Percentiles rank a stretch among this genome's conserved stretches.
Conservation (phyloP, 441 rosid genomes). For the Melastoma candidum region DNA sequence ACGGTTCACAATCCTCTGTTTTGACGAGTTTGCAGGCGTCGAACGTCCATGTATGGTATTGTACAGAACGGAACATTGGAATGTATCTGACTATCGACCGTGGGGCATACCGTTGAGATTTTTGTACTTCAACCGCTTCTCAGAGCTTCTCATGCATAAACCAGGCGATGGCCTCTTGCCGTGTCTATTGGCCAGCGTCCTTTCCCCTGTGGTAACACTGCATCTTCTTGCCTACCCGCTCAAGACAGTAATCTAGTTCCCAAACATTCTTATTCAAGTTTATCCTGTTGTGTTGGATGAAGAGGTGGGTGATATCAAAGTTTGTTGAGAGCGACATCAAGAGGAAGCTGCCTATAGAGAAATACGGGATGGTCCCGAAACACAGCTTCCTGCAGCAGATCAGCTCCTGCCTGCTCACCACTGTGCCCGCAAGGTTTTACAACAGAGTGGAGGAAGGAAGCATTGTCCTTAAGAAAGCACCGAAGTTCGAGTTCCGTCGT, state of each 20-base stretch:
- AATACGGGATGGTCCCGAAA: constrained; percentile 38
- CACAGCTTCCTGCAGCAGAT: constrained; percentile 24
- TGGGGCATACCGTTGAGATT: constrained; percentile 21
- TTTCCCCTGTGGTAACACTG: constrained; percentile 19
- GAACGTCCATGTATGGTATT: constrained; percentile 30
- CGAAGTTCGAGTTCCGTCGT: constrained; percentile 27
- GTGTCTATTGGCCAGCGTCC: constrained; percentile 19
- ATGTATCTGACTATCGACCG: constrained; percentile 19
- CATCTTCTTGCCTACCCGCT: no score
- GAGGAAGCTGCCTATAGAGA: constrained; percentile 25
- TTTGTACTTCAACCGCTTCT: constrained; percentile 32
- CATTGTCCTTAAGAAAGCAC: constrained; percentile 32
- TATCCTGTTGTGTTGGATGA: not conserved
- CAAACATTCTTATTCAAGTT: not conserved
- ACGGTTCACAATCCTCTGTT: no score
- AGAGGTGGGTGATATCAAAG: constrained; percentile 35
- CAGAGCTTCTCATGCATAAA: constrained; percentile 10
- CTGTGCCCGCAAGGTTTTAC: constrained; percentile 29
- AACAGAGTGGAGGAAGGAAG: constrained; percentile 40
- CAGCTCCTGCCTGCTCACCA: constrained; percentile 25
- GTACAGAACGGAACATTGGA: constrained; percentile 33
- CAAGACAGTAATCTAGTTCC: not conserved
- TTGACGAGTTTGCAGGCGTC: no score
- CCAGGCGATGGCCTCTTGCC: constrained; percentile 20
- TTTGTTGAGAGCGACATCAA: constrained; percentile 31